A percentile compares a stretch with the other conserved stretches of the same genome.
Evolutionary conservation across 208 protist genomes (phyloP).

Genomic region (Trypanosoma melophagium): DNA sequence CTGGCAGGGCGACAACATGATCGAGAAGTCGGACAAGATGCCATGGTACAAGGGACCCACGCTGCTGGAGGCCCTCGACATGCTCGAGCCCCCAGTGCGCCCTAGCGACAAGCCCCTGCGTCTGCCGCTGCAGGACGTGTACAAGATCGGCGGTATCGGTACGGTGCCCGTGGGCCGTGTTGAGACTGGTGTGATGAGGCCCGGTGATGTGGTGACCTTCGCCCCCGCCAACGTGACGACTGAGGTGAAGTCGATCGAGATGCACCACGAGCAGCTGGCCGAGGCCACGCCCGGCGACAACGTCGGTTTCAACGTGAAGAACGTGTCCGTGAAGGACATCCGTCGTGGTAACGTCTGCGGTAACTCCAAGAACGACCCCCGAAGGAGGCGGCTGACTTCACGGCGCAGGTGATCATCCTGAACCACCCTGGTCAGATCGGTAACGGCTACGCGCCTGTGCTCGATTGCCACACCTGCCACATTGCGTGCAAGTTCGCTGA

Average conservation of each 20-base stretch:
- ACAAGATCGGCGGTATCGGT: constrained; percentile 93
- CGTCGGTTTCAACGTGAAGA: constrained; percentile 95
- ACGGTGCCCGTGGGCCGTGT: constrained; percentile 64
- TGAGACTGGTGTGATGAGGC: constrained; percentile 55
- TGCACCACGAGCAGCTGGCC: constrained; percentile 81
- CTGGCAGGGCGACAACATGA: constrained; percentile 95
- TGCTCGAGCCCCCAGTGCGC: constrained; percentile 77
- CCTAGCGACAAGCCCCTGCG: constrained; percentile 94
- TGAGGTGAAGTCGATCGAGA: constrained; percentile 88
- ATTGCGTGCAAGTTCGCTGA: constrained; percentile 92
- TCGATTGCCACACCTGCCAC: constrained; percentile 95
- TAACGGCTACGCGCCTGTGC: constrained; percentile 86
- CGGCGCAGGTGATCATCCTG: constrained; percentile 93
- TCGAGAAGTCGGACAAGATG: constrained; percentile 89
- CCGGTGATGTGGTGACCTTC: constrained; percentile 65
- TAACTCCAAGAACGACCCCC: constrained; percentile 65
- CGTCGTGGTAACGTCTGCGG: constrained; percentile 77
- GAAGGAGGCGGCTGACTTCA: constrained; percentile 69
- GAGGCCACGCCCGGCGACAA: constrained; percentile 91
- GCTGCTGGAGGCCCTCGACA: constrained; percentile 92
- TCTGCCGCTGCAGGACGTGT: constrained; percentile 95
- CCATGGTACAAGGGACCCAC: constrained; percentile 91
- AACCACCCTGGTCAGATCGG: constrained; percentile 93
- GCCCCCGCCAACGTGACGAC: constrained; percentile 49
- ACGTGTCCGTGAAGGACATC: constrained; percentile 91